These are phyloP conservation scores for Coemansia sp. DNA, from an alignment of 192 early-diverging fungal species.

Conservation along the genomic window DNA sequence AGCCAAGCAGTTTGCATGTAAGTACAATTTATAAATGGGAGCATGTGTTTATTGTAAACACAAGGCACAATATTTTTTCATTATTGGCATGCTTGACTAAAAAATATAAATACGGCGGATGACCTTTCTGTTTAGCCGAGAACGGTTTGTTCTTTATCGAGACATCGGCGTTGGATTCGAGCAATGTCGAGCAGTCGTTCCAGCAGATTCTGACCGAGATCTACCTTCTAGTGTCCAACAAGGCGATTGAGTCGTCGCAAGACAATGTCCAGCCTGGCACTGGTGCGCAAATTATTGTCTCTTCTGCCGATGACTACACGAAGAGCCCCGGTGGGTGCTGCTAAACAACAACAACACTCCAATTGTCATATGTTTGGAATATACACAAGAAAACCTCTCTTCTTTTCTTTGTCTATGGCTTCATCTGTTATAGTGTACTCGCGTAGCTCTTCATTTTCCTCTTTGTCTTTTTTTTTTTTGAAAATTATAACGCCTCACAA, in stretches of 20 bases:
- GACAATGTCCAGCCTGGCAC: constrained; percentile 67
- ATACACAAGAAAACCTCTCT: not conserved
- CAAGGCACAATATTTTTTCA: not conserved
- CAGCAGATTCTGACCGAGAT: constrained; percentile 92
- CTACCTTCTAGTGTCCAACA: constrained; percentile 96
- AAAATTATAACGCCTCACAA: not conserved
- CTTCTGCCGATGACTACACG: constrained; percentile 60
- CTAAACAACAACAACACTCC: constrained; percentile 42
- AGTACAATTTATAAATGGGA: constrained; percentile 8
- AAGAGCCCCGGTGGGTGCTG: constrained; percentile 65
- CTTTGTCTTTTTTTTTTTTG: not conserved
- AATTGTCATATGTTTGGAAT: not conserved
- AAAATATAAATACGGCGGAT: not conserved
- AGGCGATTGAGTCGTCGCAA: constrained; percentile 81
- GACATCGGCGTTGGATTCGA: constrained; percentile 95
- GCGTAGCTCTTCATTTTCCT: not conserved
- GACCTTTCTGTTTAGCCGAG: constrained; percentile 57
- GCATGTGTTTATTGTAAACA: not conserved
- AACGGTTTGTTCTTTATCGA: constrained; percentile 97
- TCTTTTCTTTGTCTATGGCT: not conserved
- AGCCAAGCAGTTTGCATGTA: constrained; percentile 92
- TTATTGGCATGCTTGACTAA: not conserved
- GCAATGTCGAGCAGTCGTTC: constrained; percentile 95
- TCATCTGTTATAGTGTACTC: not conserved
- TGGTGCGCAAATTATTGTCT: constrained; percentile 68